Evolutionary conservation across 805 yeast genomes (phyloP).

Genomic region (Metschnikowia aberdeeniae): DNA sequence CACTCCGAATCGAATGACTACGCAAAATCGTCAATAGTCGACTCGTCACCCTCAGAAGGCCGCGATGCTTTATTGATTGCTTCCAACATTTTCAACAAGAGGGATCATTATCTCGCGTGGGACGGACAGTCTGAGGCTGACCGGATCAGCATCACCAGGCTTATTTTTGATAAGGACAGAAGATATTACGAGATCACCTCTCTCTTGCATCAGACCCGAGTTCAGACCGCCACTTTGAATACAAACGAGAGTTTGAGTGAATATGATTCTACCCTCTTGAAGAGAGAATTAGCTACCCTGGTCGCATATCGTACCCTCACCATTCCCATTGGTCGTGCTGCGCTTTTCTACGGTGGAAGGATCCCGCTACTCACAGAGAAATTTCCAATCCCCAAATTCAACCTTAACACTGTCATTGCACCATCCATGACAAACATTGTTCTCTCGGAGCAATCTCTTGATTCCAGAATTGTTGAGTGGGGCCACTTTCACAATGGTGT

Average conservation of each 20-base stretch:
- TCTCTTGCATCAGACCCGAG: slow-evolving; percentile 63
- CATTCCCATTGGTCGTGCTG: slow-evolving; percentile 74
- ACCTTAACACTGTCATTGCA: slow-evolving; percentile 58
- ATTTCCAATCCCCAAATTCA: slow-evolving; percentile 72
- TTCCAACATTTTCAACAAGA: slow-evolving; percentile 33
- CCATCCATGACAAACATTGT: slow-evolving; percentile 66
- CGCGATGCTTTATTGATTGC: slow-evolving; percentile 40
- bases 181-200: slow-evolving; percentile 74
- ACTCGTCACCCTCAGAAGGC: slow-evolving; percentile 4
- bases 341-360: slow-evolving; percentile 62
- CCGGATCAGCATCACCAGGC: slow-evolving; percentile 58
- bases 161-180: slow-evolving; percentile 74
- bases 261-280: slow-evolving; percentile 50
- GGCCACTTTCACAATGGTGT: slow-evolving; percentile 92
- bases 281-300: slow-evolving; percentile 55
- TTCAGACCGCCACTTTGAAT: slow-evolving; percentile 49
- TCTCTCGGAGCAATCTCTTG: slow-evolving; percentile 49
- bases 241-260: slow-evolving; percentile 45
- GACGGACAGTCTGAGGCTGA: slow-evolving; percentile 71
- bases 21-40: background rate
- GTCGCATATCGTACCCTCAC: slow-evolving; percentile 71
- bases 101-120: slow-evolving; percentile 55
- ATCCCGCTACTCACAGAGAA: slow-evolving; percentile 81
- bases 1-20: background rate
- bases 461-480: slow-evolving; percentile 60